Evolutionary conservation across 2,329 filamentous ascomycete species (phyloP), one percentile per base, ranked within the genome.

Genomic region (Aureobasidium vineae): DNA sequence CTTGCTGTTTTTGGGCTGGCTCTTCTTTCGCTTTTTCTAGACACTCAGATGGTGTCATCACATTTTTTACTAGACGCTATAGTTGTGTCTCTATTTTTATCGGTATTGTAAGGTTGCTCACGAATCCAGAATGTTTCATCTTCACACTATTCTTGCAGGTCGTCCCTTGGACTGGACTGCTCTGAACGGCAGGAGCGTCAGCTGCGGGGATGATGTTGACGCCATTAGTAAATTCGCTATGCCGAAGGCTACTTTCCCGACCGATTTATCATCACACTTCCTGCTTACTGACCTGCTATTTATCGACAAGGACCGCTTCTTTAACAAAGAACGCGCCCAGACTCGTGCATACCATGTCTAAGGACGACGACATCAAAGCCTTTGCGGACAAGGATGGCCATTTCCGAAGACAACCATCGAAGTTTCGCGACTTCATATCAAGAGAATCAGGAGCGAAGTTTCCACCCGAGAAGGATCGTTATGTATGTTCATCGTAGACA

Each of bases 381-480:
- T 61, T 71, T 52, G 70, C 74, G 19, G 72, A 83, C 69, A 71
- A 75, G 28, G 81, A 84, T 67, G 84, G 84, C 13, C 78, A 80
- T 15, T 87, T 86, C 71, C 77, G 79, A 2, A 80, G 84, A 21
- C 82, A 82, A 68, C 78, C 80, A 47, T 84, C 84, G 60, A 74
- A 76, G 1, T 89, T 88, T 72, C 84, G 86, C 11, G 77, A 83
- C 69, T 80, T 75, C 67, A 78, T 90, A 60, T 87, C 85, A 0
- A 80, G 77, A 4, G 79, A 83, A 11, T 76, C 82, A 0, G 75
- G 74, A 8, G 79, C 85, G 1, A 77, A 78, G 23, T 89, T 86
- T 67, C 82, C 86, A 0, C 81, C 86, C 0, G 85, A 87, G 68
- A 83, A 81, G 67, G 82, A 81, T 59, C 83, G 87, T 21, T 89